A percentile compares a stretch with the other conserved stretches of the same genome.
Conservation (phyloP, 345 rosid genomes). For the Adansonia digitata region DNA sequence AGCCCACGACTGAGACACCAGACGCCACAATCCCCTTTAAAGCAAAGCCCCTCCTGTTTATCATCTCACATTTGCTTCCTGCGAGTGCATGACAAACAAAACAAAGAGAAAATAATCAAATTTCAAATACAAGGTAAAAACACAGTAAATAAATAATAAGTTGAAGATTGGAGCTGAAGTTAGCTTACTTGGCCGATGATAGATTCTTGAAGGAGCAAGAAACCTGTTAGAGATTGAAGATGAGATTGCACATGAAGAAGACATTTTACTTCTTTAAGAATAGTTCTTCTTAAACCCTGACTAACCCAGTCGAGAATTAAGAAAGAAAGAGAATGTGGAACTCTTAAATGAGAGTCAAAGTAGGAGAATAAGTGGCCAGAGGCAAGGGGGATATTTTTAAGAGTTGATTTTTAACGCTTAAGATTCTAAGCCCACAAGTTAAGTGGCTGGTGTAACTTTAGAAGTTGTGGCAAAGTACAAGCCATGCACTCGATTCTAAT, state of each 20-base stretch:
- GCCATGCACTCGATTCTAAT: slow-evolving; percentile 11
- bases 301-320: too few relatives aligned
- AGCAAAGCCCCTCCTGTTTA: slow-evolving; percentile 66
- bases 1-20: slow-evolving; percentile 57
- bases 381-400: background rate
- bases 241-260: slow-evolving; percentile 44
- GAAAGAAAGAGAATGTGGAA: too few relatives aligned
- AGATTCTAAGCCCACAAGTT: background rate
- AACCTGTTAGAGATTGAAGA: slow-evolving; percentile 35
- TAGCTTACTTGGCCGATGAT: slow-evolving; percentile 41
- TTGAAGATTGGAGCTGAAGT: background rate
- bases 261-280: slow-evolving; percentile 28
- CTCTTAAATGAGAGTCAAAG: too few relatives aligned
- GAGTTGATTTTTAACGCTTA: background rate
- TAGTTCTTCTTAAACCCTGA: background rate
- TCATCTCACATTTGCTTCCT: slow-evolving; percentile 64
- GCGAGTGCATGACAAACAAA: slow-evolving; percentile 10
- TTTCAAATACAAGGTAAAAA: background rate
- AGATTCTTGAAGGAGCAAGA: slow-evolving; percentile 33
- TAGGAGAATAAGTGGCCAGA: too few relatives aligned
- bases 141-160: background rate
- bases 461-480: too few relatives aligned
- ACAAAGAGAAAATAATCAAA: background rate
- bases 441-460: slow-evolving; percentile 25
- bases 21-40: slow-evolving; percentile 70